A percentile compares a stretch with the other conserved stretches of the same genome.
phyloP scores from a whole-genome alignment of 169 alveolate species.

The Cryptosporidium xiaoi region DNA sequence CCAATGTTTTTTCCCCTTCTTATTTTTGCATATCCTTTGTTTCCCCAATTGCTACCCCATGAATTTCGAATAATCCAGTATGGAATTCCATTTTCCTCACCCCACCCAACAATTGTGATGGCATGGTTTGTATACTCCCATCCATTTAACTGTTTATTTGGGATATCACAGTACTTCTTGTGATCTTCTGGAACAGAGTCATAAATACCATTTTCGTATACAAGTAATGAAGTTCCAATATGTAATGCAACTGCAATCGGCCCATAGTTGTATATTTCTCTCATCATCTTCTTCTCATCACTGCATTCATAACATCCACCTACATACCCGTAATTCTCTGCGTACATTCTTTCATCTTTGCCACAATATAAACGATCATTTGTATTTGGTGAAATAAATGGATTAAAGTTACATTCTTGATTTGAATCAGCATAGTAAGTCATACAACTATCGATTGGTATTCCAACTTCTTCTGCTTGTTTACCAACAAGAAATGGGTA shows the following conservation, averaged over 20 bases:
- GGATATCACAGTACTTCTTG: conserved; percentile 85
- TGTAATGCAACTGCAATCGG: conserved; percentile 80
- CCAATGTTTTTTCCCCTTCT: conserved; percentile 84
- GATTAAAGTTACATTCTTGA: conserved; percentile 71
- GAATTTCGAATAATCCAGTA: conserved; percentile 88
- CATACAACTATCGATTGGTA: conserved; percentile 77
- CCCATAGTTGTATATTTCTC: conserved; percentile 83
- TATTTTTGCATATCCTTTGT: conserved; percentile 82
- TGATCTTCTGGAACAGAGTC: conserved; percentile 79
- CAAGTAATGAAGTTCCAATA: conserved; percentile 76
- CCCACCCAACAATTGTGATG: conserved; percentile 90
- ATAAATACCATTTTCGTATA: conserved; percentile 76
- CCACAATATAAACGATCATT: conserved; percentile 30
- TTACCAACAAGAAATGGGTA: conserved; percentile 90
- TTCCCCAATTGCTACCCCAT: conserved; percentile 88
- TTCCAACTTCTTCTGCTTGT: conserved; percentile 87
- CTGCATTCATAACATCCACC: conserved; percentile 89
- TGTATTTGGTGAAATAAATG: conserved; percentile 6
- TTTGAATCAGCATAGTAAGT: conserved; percentile 60
- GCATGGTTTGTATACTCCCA: conserved; percentile 93
- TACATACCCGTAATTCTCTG: conserved; percentile 82
- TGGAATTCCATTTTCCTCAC: conserved; percentile 82
- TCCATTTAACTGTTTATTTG: conserved; percentile 85
- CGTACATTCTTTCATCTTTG: conserved; percentile 78
- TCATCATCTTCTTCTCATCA: conserved; percentile 83